These are phyloP conservation scores for Globisporangium iwayamae DNA, from an alignment of 352 stramenopile species.

Conservation along the genomic window DNA sequence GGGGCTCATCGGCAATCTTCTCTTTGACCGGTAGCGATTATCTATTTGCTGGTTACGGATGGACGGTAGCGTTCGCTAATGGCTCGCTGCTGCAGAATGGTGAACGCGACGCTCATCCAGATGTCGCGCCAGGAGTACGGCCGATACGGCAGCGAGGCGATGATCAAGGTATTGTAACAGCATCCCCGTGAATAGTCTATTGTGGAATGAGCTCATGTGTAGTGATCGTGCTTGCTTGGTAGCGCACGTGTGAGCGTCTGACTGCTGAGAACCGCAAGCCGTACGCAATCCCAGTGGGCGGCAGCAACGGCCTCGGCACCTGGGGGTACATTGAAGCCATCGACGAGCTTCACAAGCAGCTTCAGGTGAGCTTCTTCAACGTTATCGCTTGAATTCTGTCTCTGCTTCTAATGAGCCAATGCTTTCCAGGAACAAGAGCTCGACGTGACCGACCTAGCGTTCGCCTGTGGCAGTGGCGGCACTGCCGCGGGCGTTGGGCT, in stretches of 20 bases:
- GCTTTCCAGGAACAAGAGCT: conserved; percentile 36
- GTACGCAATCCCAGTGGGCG: conserved; percentile 84
- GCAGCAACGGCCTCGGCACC: conserved; percentile 90
- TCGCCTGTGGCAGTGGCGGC: conserved; percentile 80
- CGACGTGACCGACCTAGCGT: conserved; percentile 73
- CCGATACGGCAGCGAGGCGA: conserved; percentile 70
- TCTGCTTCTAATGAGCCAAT: background rate
- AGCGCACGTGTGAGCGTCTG: conserved; percentile 67
- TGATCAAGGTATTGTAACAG: conserved; percentile 56
- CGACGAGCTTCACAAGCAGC: conserved; percentile 83
- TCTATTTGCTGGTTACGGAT: background rate
- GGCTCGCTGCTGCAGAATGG: conserved; percentile 33
- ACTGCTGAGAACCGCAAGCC: conserved; percentile 48
- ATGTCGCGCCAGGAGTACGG: conserved; percentile 82
- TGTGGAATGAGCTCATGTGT: background rate
- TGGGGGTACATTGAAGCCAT: conserved; percentile 93
- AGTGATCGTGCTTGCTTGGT: background rate
- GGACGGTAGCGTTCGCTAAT: background rate
- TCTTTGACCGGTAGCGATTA: conserved; percentile 56
- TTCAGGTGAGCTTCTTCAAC: conserved; percentile 24
- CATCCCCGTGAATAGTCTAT: too few species aligned
- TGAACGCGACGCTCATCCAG: conserved; percentile 70
- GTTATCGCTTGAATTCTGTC: too few species aligned
- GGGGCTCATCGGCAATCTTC: conserved; percentile 65
- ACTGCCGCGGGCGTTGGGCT: conserved; percentile 75